Conservation (phyloP, 139 green algal genomes). For the Volvox reticuliferus region DNA sequence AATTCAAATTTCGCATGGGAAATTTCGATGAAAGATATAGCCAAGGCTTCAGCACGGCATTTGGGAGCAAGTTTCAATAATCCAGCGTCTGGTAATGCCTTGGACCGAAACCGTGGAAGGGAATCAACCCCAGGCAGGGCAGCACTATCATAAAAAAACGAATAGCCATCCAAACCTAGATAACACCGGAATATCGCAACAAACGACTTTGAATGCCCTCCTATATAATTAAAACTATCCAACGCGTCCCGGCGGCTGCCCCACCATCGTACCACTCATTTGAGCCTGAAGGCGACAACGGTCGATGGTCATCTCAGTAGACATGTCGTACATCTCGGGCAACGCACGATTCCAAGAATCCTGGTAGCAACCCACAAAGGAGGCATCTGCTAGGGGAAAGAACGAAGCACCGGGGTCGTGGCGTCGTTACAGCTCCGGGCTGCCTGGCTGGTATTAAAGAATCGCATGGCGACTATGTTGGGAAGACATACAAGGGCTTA, state of each 20-base stretch:
- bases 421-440: too few relatives aligned
- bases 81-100: background rate
- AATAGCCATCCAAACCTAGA: too few relatives aligned
- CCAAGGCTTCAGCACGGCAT: background rate
- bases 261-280: background rate
- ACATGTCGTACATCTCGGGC: background rate
- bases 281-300: background rate
- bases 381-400: background rate
- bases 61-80: background rate
- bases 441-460: too few relatives aligned
- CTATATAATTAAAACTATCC: background rate
- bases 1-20: background rate
- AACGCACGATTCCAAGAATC: background rate
- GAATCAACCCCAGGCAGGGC: background rate
- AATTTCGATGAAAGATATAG: too few relatives aligned
- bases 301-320: background rate
- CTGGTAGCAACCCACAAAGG: background rate
- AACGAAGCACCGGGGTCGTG: background rate
- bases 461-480: too few relatives aligned
- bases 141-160: background rate
- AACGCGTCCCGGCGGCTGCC: background rate
- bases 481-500: too few relatives aligned
- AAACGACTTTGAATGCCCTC: background rate
- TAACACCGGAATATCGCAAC: background rate
- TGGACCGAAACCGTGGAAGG: background rate